These are phyloP conservation scores for Fusarium circinatum DNA, from an alignment of 2,329 filamentous ascomycete genomes.

Conservation along the genomic window DNA sequence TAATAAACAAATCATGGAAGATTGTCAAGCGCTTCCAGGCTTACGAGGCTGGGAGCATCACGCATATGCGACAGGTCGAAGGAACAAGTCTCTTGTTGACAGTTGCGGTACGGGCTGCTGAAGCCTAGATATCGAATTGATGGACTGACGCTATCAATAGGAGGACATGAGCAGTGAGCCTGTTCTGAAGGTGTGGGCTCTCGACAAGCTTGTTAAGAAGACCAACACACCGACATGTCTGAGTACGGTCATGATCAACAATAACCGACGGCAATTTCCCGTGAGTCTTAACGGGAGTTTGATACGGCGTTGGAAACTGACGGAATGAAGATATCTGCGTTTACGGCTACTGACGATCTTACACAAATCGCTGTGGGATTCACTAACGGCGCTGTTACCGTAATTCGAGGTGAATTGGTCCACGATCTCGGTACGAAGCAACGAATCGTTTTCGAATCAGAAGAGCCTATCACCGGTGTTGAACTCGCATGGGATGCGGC, in stretches of 20 bases:
- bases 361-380: slow-evolving; percentile 96
- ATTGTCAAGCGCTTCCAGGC: slow-evolving; percentile 87
- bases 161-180: slow-evolving; percentile 92
- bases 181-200: slow-evolving; percentile 94
- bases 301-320: not conserved
- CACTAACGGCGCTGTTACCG: slow-evolving; percentile 91
- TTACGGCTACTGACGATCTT: slow-evolving; percentile 86
- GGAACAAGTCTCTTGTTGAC: slow-evolving; percentile 89
- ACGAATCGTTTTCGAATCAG: slow-evolving; percentile 93
- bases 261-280: slow-evolving; percentile 93
- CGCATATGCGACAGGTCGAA: slow-evolving; percentile 91
- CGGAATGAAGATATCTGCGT: slow-evolving; percentile 76
- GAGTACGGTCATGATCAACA: slow-evolving; percentile 86
- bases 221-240: slow-evolving; percentile 88
- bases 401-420: slow-evolving; percentile 92
- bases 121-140: not conserved
- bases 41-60: slow-evolving; percentile 82
- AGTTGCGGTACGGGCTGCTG: slow-evolving; percentile 62
- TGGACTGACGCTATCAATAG: slow-evolving; percentile 48
- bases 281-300: slow-evolving; percentile 55
- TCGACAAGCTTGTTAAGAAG: slow-evolving; percentile 95
- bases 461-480: slow-evolving; percentile 94
- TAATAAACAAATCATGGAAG: slow-evolving; percentile 89
- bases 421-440: slow-evolving; percentile 96
- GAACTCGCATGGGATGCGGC: slow-evolving; percentile 70